Evolutionary conservation across 2,329 filamentous ascomycete genomes (phyloP), one percentile per base, ranked within the genome.

Genomic region (Corniculantispora saksenae): DNA sequence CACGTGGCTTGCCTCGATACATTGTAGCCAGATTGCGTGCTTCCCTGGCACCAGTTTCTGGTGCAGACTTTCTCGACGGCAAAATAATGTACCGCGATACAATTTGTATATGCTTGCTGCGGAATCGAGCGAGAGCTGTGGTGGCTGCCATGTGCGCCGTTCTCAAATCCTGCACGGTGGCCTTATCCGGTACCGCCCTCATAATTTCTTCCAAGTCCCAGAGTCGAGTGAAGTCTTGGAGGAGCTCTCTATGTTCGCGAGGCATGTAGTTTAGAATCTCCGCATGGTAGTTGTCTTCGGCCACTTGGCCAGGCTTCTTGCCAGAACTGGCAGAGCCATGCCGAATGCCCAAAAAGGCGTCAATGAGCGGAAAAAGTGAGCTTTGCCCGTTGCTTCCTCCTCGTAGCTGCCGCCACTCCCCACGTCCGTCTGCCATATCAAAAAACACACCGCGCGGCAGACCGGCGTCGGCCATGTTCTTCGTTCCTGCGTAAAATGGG

Each of bases 301-400:
- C 21, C 72, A 69, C 54, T 70, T 10, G 6, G 32, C 10, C 6
- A 6, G 32, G 69, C 9, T 70, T 72, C 21, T 70, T 68, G 66
- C 75, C 32, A 76, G 1, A 79, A 80, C 54, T 77, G 76, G 2
- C 79, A 76, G 2, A 54, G 8, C 72, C 72, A 78, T 97, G 94
- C 72, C 96, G 89, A 15, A 97, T 84, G 1, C 51, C 51, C 7
- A 54, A 15, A n/a, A 27, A 25, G 17, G n/a, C 8, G 15, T 54
- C 27, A n/a, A 54, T 54, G 13, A 54, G 19, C 51, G 29, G 29
- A 54, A 98, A 93, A 45, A 97, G 82, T 0, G 92, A 96, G 76
- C 91, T 94, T 77, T 98, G 94, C 0, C 93, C 94, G 72, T 97
- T 97, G 75, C 91, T 96, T 3, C 94, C 94, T n/a, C 94, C 94